Evolutionary conservation across 2,329 filamentous ascomycete genomes (phyloP), one percentile per base, ranked within the genome.

Genomic region (Xylaria sp.): DNA sequence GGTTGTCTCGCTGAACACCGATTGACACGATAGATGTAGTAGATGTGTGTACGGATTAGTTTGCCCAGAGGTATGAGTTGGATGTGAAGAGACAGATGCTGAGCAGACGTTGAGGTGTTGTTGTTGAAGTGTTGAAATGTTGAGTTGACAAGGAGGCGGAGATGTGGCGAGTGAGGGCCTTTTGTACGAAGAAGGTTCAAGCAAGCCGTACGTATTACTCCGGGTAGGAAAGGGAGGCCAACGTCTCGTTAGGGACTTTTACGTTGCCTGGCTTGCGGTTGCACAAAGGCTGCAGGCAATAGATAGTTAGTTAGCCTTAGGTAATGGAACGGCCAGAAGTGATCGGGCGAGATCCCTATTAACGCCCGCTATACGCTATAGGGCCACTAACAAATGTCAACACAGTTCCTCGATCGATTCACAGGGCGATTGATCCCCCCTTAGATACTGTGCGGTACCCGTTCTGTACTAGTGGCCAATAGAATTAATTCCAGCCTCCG

Each of bases 1-100:
- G 72, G 76, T 74, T 76, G 72, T 71, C 80, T 82, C 79, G 80
- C 79, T 80, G 69, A 65, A 66, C 62, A 63, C 65, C 61, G 62
- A 58, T 63, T 63, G 58, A 63, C 37, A 50, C 47, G 59, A 52
- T 59, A 30, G 50, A 48, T 57, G 10, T 46, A 48, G 48, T 46
- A 35, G 59, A 44, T 55, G 57, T 50, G 47, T n/a, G 16, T 50
- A 49, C 30, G 54, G 35, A 35, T 49, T 39, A 18, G 9, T 13
- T 30, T 53, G 52, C 44, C 44, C 19, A 39, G 13, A 54, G 52
- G 54, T 16, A 57, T 13, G 49, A 54, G 52, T 23, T n/a, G n/a
- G 53, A 61, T 63, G 59, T 47, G 58, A 47, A 63, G 58, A 51
- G 54, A 52, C 55, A 57, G 52, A 52, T 59, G 58, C 61, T 60